A percentile compares a stretch with the other conserved stretches of the same genome.
Evolutionary conservation across 345 rosid genomes (phyloP).

Genomic region (Rhodamnia rubescens): DNA sequence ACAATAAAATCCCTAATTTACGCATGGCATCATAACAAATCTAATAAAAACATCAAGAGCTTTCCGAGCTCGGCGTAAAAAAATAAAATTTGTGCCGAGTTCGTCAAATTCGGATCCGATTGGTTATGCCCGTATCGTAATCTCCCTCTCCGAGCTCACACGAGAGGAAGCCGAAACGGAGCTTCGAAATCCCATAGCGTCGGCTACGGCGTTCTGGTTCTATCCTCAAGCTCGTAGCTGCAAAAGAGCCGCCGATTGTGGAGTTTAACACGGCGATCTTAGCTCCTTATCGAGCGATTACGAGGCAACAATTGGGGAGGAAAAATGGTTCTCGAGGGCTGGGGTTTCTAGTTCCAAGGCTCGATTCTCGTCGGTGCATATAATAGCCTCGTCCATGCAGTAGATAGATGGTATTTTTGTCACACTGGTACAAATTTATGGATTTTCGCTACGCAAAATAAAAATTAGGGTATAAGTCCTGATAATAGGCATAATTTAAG

Average conservation of each 20-base stretch:
- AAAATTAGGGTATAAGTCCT: background rate
- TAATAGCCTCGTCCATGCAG: constrained; percentile 4
- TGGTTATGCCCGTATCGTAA: no score
- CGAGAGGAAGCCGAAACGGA: background rate
- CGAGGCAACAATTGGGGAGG: background rate
- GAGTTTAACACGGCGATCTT: background rate
- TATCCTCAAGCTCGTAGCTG: background rate
- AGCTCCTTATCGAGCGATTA: background rate
- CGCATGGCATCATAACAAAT: fast-evolving
- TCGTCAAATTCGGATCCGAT: no score
- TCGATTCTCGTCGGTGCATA: constrained; percentile 77
- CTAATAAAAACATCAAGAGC: background rate
- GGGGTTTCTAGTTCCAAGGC: constrained; percentile 77
- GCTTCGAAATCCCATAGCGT: background rate
- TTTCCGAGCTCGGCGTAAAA: background rate
- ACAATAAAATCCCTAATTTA: background rate
- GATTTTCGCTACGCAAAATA: background rate
- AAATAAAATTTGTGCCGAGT: background rate
- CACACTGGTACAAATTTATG: background rate
- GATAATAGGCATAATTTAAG: background rate
- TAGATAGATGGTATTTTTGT: fast-evolving
- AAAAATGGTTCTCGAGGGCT: constrained; percentile 74
- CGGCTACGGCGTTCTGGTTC: background rate
- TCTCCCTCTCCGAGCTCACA: background rate
- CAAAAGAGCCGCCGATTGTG: background rate